Evolutionary conservation across 2,329 filamentous ascomycete species (phyloP).

Genomic region (Trichoderma simmonsii): DNA sequence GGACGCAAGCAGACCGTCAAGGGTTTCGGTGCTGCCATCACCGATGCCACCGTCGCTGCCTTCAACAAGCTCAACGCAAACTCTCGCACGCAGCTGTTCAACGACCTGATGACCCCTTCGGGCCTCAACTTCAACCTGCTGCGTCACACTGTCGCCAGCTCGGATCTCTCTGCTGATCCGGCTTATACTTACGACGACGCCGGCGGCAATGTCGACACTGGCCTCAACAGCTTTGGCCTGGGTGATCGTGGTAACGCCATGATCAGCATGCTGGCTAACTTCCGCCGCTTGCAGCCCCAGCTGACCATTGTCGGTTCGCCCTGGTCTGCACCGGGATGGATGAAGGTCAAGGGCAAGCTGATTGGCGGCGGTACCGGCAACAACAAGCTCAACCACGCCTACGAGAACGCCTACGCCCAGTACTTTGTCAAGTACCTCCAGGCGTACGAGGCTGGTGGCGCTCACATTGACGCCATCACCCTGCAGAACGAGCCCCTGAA

Average conservation of each 20-base stretch:
- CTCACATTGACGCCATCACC: constrained; percentile 40
- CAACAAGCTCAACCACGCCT: constrained; percentile 37
- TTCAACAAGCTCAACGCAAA: constrained; percentile 34
- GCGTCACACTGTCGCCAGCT: constrained; percentile 40
- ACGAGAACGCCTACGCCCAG: constrained; percentile 34
- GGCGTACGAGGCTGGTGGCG: constrained; percentile 36
- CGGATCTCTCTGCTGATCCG: constrained; percentile 39
- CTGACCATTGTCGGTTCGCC: constrained; percentile 38
- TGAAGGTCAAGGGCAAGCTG: constrained; percentile 38
- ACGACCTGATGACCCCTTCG: constrained; percentile 34
- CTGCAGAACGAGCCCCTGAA: constrained; percentile 46
- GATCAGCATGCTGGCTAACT: constrained; percentile 36
- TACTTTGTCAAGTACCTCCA: constrained; percentile 44
- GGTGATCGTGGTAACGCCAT: constrained; percentile 39
- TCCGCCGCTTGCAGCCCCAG: constrained; percentile 34
- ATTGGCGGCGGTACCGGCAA: constrained; percentile 32
- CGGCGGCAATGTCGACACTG: constrained; percentile 18
- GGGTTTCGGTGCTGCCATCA: constrained; percentile 43
- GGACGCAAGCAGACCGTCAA: constrained; percentile 37
- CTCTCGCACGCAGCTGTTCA: constrained; percentile 32
- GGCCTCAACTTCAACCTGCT: constrained; percentile 40
- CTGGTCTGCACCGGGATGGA: constrained; percentile 43
- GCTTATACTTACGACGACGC: constrained; percentile 40
- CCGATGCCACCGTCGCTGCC: constrained; percentile 40
- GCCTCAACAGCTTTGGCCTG: constrained; percentile 31